Evolutionary conservation across 139 green algal genomes (phyloP).

Genomic region (Pleodorina starrii): DNA sequence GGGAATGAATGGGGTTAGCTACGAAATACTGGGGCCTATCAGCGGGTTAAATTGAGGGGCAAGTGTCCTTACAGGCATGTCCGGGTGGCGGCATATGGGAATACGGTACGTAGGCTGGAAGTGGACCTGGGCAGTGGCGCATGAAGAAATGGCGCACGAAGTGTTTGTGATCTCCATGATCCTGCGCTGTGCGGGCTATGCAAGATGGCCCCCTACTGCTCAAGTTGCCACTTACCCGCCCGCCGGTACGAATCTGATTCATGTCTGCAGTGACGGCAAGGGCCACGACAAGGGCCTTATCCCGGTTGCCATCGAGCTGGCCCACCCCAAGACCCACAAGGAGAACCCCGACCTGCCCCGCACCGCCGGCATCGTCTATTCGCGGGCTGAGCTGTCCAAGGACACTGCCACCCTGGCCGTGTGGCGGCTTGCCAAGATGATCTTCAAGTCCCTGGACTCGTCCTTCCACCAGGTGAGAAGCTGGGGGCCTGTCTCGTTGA

Average conservation of each 20-base stretch:
- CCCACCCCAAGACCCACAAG: conserved; percentile 36
- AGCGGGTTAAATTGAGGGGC: background rate
- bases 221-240: background rate
- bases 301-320: conserved; percentile 65
- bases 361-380: conserved; percentile 9
- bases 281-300: conserved; percentile 39
- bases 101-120: too few species aligned
- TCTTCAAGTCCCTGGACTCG: background rate
- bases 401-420: background rate
- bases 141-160: too few species aligned
- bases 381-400: background rate
- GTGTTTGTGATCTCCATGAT: background rate
- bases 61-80: background rate
- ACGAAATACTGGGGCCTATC: background rate
- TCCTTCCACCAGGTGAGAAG: conserved; percentile 55
- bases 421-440: conserved; percentile 31
- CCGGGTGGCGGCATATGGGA: too few species aligned
- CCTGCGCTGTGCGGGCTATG: background rate
- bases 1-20: background rate
- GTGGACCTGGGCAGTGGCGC: too few species aligned
- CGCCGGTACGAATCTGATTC: background rate
- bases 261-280: background rate
- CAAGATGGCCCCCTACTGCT: background rate
- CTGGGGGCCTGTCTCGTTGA: background rate
- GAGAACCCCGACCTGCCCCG: background rate